Evolutionary conservation across 1,139 yeast species (phyloP).

Genomic region (Magnusiomyces suaveolens): DNA sequence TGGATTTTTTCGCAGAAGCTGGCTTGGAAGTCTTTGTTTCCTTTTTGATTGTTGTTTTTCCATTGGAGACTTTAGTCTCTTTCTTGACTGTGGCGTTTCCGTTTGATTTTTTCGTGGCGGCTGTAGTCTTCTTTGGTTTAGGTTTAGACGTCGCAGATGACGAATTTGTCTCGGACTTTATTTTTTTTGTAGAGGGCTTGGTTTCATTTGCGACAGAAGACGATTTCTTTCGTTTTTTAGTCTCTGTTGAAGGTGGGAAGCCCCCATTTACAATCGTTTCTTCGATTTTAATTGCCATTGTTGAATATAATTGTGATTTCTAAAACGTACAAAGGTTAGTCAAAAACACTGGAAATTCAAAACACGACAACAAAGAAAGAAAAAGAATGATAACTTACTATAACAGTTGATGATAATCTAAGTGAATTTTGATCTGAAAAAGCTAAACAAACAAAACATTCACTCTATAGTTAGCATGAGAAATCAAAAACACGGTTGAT

Average conservation of each 20-base stretch:
- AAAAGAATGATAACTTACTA: too few relatives aligned
- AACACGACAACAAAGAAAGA: background rate
- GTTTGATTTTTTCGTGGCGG: slow-evolving; percentile 3
- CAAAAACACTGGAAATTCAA: background rate
- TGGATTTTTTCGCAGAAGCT: slow-evolving; percentile 10
- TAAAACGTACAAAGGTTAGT: background rate
- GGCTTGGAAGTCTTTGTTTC: slow-evolving; percentile 8
- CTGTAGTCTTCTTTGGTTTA: slow-evolving; percentile 3
- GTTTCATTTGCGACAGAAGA: background rate
- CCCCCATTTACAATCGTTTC: background rate
- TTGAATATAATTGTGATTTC: background rate
- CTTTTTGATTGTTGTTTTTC: slow-evolving; percentile 8
- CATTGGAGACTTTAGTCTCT: slow-evolving; percentile 10
- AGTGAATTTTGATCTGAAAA: background rate
- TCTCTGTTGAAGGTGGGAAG: background rate
- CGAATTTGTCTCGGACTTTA: slow-evolving; percentile 9
- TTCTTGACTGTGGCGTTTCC: slow-evolving; percentile 8
- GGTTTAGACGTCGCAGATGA: slow-evolving; percentile 6
- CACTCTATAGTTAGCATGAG: background rate
- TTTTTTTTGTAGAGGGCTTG: slow-evolving; percentile 3
- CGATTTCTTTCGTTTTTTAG: slow-evolving; percentile 9
- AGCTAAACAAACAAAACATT: background rate
- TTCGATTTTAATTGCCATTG: background rate
- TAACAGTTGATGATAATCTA: background rate
- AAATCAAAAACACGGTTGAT: too few relatives aligned